Evolutionary conservation across 192 early-diverging fungal genomes (phyloP).

Genomic region (Spizellomyces sp.): DNA sequence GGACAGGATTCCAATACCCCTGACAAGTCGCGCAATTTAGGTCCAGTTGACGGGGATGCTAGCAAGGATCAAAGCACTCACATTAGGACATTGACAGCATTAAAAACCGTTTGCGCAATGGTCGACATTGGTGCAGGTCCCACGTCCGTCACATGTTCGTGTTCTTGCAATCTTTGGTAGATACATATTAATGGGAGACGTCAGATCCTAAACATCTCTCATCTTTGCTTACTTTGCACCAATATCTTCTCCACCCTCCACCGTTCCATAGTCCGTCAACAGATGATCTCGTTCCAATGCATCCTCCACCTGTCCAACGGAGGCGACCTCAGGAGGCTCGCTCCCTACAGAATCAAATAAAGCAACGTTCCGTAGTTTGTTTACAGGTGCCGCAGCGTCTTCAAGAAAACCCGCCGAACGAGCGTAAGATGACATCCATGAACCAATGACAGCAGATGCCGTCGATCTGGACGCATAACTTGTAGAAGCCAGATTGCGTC

Average conservation of each 20-base stretch:
- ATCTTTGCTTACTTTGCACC: too few species aligned
- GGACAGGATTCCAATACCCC: constrained; percentile 64
- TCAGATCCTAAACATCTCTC: too few species aligned
- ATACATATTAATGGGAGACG: too few species aligned
- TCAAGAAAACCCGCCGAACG: constrained; percentile 2
- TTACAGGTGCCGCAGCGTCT: background rate
- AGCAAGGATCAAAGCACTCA: background rate
- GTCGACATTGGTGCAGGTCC: constrained; percentile 12
- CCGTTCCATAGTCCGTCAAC: background rate
- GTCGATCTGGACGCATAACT: too few species aligned
- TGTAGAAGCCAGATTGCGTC: too few species aligned
- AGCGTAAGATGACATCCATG: constrained; percentile 7
- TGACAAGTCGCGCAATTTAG: background rate
- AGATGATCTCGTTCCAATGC: background rate
- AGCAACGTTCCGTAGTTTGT: constrained; percentile 1
- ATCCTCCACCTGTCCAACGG: background rate
- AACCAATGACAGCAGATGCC: background rate
- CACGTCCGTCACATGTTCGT: too few species aligned
- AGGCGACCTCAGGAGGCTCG: background rate
- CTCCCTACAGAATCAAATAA: background rate
- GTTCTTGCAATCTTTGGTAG: too few species aligned
- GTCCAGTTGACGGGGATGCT: background rate
- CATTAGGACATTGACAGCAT: constrained; percentile 42
- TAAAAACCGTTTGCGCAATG: constrained; percentile 34
- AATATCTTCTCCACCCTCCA: background rate